Percentiles rank a stretch among this genome's conserved stretches.
Evolutionary conservation across 2,329 filamentous ascomycete genomes (phyloP).

Genomic region (Monosporascus sp.): DNA sequence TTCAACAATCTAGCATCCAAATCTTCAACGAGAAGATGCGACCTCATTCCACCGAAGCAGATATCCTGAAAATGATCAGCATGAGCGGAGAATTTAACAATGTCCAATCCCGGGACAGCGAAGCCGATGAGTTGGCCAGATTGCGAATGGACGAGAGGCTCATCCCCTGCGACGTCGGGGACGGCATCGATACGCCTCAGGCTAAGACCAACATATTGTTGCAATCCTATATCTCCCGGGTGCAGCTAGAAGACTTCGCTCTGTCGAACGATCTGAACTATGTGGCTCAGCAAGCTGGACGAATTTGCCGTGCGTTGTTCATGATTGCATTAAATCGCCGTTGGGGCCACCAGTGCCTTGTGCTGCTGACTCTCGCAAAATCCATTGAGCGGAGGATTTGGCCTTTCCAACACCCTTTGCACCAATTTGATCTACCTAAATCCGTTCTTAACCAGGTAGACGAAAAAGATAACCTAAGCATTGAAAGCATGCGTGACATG

Average conservation of each 20-base stretch:
- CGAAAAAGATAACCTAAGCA: conserved; percentile 67
- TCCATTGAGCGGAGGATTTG: conserved; percentile 95
- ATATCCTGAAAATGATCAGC: conserved; percentile 92
- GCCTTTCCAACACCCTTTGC: conserved; percentile 90
- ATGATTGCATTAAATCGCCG: conserved; percentile 94
- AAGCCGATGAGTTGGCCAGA: conserved; percentile 77
- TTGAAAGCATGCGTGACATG: conserved; percentile 89
- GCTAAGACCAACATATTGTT: conserved; percentile 94
- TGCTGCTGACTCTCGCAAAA: conserved; percentile 87
- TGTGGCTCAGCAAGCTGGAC: conserved; percentile 88
- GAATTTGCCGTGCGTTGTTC: conserved; percentile 91
- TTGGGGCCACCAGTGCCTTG: conserved; percentile 93
- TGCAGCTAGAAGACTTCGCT: conserved; percentile 87
- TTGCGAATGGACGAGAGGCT: conserved; percentile 57
- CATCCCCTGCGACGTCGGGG: conserved; percentile 73
- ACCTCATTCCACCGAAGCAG: conserved; percentile 78
- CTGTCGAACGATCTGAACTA: conserved; percentile 89
- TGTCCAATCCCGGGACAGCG: conserved; percentile 84
- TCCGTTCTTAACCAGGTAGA: conserved; percentile 81
- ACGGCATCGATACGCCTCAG: conserved; percentile 65
- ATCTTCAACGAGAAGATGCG: conserved; percentile 97
- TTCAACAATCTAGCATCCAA: conserved; percentile 86
- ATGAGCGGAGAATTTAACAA: conserved; percentile 98
- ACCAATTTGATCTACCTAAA: conserved; percentile 87
- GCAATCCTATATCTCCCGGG: conserved; percentile 88